A percentile compares a stretch with the other conserved stretches of the same genome.
Conservation (phyloP, 345 rosid species). For the Pseudoturritis turrita region DNA sequence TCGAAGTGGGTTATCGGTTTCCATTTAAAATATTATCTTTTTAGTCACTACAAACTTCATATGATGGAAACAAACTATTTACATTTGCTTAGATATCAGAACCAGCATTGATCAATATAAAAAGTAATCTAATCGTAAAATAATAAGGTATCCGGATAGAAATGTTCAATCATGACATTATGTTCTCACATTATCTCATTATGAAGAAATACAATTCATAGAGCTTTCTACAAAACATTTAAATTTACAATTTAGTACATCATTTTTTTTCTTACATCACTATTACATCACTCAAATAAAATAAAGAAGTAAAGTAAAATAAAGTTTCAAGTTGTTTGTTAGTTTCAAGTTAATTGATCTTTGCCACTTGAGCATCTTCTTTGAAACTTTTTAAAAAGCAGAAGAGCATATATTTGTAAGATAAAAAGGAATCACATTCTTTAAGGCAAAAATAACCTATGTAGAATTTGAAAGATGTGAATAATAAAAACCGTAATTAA, state of each 20-base stretch:
- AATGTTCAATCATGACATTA: not conserved
- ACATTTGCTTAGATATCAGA: not conserved
- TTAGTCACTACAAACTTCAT: not conserved
- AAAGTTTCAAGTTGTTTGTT: not conserved
- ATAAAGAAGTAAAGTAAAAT: not conserved
- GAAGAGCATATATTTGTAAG: not conserved
- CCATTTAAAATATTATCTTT: not conserved
- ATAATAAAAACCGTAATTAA: not conserved
- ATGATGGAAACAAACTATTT: not conserved
- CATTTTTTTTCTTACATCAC: too few species aligned
- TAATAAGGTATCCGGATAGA: not conserved
- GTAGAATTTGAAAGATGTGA: not conserved
- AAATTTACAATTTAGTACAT: not conserved
- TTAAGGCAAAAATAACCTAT: too few species aligned
- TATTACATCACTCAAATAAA: not conserved
- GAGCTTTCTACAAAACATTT: not conserved
- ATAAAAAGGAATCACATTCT: not conserved
- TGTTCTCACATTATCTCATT: constrained; percentile 7
- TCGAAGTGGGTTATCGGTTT: not conserved
- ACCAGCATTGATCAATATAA: too few species aligned
- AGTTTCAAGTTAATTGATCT: not conserved
- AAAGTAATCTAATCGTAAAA: too few species aligned
- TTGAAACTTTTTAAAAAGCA: not conserved
- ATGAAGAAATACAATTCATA: not conserved
- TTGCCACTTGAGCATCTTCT: constrained; percentile 4